These are phyloP conservation scores for Candida rishiriensis DNA, from an alignment of 805 yeast species.

Conservation along the genomic window DNA sequence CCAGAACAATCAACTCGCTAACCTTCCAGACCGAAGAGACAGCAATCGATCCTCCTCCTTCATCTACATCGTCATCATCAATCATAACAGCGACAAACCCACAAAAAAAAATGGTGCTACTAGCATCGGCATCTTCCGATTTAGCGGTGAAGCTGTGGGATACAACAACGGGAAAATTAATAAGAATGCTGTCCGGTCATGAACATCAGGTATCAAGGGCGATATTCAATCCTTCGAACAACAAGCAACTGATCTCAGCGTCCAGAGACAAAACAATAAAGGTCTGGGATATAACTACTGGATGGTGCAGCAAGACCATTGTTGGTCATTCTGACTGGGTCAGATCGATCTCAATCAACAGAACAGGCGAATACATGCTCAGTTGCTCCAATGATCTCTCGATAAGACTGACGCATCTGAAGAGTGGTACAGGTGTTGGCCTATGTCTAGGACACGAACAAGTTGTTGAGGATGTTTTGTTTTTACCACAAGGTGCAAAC, in stretches of 20 bases:
- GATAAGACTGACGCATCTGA: constrained; percentile 58
- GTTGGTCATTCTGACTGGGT: constrained; percentile 91
- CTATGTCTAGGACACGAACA: constrained; percentile 74
- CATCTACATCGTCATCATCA: background rate
- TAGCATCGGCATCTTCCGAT: constrained; percentile 52
- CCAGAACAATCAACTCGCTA: constrained; percentile 58
- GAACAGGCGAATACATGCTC: constrained; percentile 51
- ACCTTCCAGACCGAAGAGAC: constrained; percentile 48
- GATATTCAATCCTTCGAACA: constrained; percentile 43
- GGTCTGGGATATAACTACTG: constrained; percentile 64
- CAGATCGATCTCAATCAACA: constrained; percentile 49
- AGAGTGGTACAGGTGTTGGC: constrained; percentile 63
- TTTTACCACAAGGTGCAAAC: constrained; percentile 55
- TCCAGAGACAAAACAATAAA: constrained; percentile 61
- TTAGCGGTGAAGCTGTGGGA: constrained; percentile 69
- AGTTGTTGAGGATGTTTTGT: constrained; percentile 70
- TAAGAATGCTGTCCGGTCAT: constrained; percentile 73
- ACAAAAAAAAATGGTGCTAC: constrained; percentile 21
- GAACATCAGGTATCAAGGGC: constrained; percentile 78
- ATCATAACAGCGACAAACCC: background rate
- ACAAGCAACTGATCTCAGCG: constrained; percentile 49
- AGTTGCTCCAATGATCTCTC: constrained; percentile 81
- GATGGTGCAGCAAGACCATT: constrained; percentile 62
- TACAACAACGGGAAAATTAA: constrained; percentile 24
- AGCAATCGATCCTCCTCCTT: constrained; percentile 11